Evolutionary conservation across 2,329 filamentous ascomycete genomes (phyloP).

Genomic region (Macroventuria anomochaeta): DNA sequence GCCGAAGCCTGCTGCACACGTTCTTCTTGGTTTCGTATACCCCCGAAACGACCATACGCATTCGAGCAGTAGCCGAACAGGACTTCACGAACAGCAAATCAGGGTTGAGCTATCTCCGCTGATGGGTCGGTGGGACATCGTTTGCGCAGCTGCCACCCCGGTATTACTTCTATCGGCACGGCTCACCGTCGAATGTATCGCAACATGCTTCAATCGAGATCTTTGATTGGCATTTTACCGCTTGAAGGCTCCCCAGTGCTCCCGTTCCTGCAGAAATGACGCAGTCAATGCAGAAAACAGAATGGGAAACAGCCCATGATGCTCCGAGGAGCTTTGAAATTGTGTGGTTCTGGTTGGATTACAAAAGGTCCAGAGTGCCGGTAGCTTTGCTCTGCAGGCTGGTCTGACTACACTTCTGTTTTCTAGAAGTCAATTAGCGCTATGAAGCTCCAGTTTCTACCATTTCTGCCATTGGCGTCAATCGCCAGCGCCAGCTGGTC

Average conservation of each 20-base stretch:
- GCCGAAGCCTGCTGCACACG: slow-evolving; percentile 8
- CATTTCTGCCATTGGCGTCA: slow-evolving; percentile 24
- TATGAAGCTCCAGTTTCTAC: slow-evolving; percentile 40
- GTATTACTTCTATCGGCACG: slow-evolving; percentile 5
- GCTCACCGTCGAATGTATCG: slow-evolving; percentile 4
- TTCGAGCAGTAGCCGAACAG: slow-evolving; percentile 9
- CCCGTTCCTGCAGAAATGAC: slow-evolving; percentile 33
- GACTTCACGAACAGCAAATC: slow-evolving; percentile 9
- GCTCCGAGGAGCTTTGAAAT: slow-evolving; percentile 9
- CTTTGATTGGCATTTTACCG: slow-evolving; percentile 28
- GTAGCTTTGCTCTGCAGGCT: slow-evolving; percentile 9
- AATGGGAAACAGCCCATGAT: slow-evolving; percentile 9
- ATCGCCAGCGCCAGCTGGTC: slow-evolving; percentile 37
- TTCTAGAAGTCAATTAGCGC: slow-evolving; percentile 12
- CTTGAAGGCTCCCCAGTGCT: not conserved
- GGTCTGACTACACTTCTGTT: not conserved
- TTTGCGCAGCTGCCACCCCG: slow-evolving; percentile 2
- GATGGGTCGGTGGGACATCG: slow-evolving; percentile 4
- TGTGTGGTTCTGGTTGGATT: slow-evolving; percentile 9
- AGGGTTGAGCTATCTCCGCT: slow-evolving; percentile 4
- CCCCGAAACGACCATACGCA: slow-evolving; percentile 13
- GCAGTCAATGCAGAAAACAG: slow-evolving; percentile 17
- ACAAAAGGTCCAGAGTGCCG: slow-evolving; percentile 30
- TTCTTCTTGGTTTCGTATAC: slow-evolving; percentile 1
- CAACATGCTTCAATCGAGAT: slow-evolving; percentile 25